Evolutionary conservation across 139 green algal species (phyloP), one percentile per base, ranked within the genome.

Genomic region (Chlorella sp.): DNA sequence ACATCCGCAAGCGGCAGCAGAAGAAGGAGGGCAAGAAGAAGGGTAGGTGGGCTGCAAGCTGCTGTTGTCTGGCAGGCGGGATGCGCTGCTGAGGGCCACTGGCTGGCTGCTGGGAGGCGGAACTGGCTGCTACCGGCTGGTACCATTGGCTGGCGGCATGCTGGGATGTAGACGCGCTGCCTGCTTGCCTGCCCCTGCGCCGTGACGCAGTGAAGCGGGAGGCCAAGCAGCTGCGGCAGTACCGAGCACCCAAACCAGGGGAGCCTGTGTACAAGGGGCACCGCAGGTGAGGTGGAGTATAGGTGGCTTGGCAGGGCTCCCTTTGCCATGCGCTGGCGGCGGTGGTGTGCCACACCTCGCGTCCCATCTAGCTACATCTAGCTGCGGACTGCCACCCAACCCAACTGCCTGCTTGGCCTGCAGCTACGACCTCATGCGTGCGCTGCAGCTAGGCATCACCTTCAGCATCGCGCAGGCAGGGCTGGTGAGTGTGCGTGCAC

Each of bases 391-490:
- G n/a, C n/a, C n/a, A n/a, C n/a, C n/a, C n/a, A n/a, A n/a, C n/a
- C n/a, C n/a, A n/a, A n/a, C 44, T 32, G 32, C 9, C 26, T 15
- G n/a, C 55, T 38, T 34, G 34, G 38, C 15, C 12, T 56, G 51
- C 71, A 76, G 57, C 57, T 99, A 99, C 74, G 93, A 98, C 75
- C 90, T 99, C 32, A 98, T 99, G 96, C 81, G 95, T 7, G 87
- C 94, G 34, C 91, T 99, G 82, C 97, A 99, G 93, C 89, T 98
- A 60, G 97, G 97, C 51, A 94, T 99, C 41, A 90, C 93, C 60
- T 97, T 94, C 88, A 93, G 87, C 76, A 90, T 93, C 23, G 90
- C 89, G 12, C 88, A 88, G 69, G 64, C 55, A 2, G 62, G 38
- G 26, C 38, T 57, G 56, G 74, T 84, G 28, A 4, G 55, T n/a